phyloP scores from a whole-genome alignment of 2,329 filamentous ascomycete genomes.

The Dothiorella sarmentorum region DNA sequence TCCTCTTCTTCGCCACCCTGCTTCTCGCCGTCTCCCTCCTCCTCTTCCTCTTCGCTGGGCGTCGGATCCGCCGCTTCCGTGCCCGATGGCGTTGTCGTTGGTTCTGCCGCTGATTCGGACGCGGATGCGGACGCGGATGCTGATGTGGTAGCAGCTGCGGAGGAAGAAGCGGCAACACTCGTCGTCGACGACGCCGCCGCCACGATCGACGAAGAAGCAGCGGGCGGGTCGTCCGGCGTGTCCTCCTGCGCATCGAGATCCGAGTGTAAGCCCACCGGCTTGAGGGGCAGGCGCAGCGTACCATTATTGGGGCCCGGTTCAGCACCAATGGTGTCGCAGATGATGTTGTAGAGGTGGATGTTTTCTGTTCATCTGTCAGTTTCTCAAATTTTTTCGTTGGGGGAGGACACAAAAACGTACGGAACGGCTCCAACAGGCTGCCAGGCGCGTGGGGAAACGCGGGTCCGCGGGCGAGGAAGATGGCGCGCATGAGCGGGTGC shows the following conservation, averaged over 20 bases:
- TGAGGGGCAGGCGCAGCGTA: constrained; percentile 70
- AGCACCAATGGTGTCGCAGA: constrained; percentile 83
- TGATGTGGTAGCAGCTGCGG: not conserved
- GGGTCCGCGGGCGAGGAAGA: constrained; percentile 88
- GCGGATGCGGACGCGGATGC: constrained; percentile 14
- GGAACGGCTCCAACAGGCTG: constrained; percentile 75
- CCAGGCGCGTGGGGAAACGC: constrained; percentile 85
- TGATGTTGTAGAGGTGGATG: constrained; percentile 88
- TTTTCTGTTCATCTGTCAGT: too few relatives aligned
- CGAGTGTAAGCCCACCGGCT: constrained; percentile 59
- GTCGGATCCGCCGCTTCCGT: not conserved
- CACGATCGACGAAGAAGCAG: too few relatives aligned
- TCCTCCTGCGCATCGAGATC: constrained; percentile 48
- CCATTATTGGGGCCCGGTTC: constrained; percentile 79
- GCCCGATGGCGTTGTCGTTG: not conserved
- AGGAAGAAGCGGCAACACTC: constrained; percentile 19
- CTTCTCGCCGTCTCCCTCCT: not conserved
- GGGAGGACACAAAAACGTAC: constrained; percentile 54
- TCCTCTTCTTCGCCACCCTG: not conserved
- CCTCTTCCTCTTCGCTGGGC: not conserved
- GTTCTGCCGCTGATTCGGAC: not conserved
- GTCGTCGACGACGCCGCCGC: too few relatives aligned
- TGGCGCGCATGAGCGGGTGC: constrained; percentile 91
- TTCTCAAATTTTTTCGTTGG: too few relatives aligned
- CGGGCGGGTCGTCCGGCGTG: constrained; percentile 53